A percentile compares a stretch with the other conserved stretches of the same genome.
Conservation (phyloP, 768 basidiomycete species). For the Steccherinum ochraceum region DNA sequence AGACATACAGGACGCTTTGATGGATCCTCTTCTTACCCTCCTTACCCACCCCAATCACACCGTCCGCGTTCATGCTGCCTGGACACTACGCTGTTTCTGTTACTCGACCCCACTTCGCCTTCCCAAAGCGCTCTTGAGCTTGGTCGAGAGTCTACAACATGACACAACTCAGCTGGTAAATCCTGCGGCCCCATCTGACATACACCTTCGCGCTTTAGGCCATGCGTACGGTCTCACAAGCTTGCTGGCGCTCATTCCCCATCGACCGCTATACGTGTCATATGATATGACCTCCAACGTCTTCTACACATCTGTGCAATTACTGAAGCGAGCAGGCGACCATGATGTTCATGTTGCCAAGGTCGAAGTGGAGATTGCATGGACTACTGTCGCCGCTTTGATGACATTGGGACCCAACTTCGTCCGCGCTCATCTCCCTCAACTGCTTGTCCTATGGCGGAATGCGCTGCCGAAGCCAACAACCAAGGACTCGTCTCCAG, state of each 20-base stretch:
- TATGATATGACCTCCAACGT: constrained; percentile 90
- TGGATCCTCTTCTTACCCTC: constrained; percentile 80
- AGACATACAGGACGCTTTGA: constrained; percentile 55
- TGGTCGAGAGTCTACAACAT: constrained; percentile 78
- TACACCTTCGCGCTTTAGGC: constrained; percentile 69
- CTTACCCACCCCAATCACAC: constrained; percentile 83
- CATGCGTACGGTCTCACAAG: constrained; percentile 88
- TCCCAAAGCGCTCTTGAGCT: constrained; percentile 67
- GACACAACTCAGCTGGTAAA: constrained; percentile 71
- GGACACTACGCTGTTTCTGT: constrained; percentile 88
- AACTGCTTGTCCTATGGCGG: constrained; percentile 92
- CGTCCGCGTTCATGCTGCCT: constrained; percentile 81
- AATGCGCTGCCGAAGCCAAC: constrained; percentile 96
- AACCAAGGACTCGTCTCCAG: constrained; percentile 67
- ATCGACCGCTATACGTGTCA: constrained; percentile 88
- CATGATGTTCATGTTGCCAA: constrained; percentile 81
- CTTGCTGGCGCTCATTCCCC: constrained; percentile 78
- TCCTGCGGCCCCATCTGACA: constrained; percentile 65
- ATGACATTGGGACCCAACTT: constrained; percentile 94
- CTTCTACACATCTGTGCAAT: constrained; percentile 82
- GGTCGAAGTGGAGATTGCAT: constrained; percentile 88
- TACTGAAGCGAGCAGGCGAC: constrained; percentile 87
- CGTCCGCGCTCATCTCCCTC: constrained; percentile 88
- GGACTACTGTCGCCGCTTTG: constrained; percentile 85
- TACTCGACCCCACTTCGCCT: constrained; percentile 82